Evolutionary conservation across 768 basidiomycete genomes (phyloP).

Genomic region (Plicaturopsis crispa): DNA sequence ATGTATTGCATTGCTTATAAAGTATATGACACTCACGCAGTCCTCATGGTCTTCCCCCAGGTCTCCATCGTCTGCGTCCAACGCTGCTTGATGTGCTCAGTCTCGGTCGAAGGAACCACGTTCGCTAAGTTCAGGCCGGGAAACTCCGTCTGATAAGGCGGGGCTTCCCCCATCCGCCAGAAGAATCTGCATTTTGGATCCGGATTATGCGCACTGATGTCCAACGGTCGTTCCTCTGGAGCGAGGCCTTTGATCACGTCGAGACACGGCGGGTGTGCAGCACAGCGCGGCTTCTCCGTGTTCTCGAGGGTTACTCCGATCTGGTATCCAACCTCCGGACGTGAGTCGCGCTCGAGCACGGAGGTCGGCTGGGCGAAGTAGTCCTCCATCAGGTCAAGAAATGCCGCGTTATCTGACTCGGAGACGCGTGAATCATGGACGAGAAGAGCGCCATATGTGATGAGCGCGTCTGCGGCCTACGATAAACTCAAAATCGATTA

Average conservation of each 20-base stretch:
- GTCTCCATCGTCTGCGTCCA: slow-evolving; percentile 76
- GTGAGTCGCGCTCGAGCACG: slow-evolving; percentile 66
- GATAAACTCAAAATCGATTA: slow-evolving; percentile 1
- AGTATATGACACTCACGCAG: slow-evolving; percentile 51
- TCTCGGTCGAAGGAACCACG: slow-evolving; percentile 71
- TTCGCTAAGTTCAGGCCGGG: slow-evolving; percentile 76
- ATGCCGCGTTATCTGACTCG: slow-evolving; percentile 71
- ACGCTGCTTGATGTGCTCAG: slow-evolving; percentile 40
- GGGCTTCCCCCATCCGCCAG: slow-evolving; percentile 72
- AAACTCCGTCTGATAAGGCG: slow-evolving; percentile 74
- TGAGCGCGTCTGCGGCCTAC: slow-evolving; percentile 76
- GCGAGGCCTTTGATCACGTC: slow-evolving; percentile 72
- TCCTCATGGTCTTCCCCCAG: slow-evolving; percentile 88
- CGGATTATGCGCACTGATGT: slow-evolving; percentile 69
- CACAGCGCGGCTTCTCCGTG: slow-evolving; percentile 88
- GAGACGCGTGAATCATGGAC: slow-evolving; percentile 80
- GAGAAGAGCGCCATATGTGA: slow-evolving; percentile 80
- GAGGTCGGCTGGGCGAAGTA: slow-evolving; percentile 75
- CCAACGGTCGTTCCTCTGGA: slow-evolving; percentile 75
- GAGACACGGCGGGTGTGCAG: slow-evolving; percentile 76
- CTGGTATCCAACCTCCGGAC: slow-evolving; percentile 85
- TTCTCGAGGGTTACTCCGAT: slow-evolving; percentile 95
- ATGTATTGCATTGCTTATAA: background rate
- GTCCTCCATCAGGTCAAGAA: slow-evolving; percentile 88
- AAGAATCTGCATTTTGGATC: slow-evolving; percentile 97